Conservation (phyloP, 768 basidiomycete genomes). For the Suillus plorans region DNA sequence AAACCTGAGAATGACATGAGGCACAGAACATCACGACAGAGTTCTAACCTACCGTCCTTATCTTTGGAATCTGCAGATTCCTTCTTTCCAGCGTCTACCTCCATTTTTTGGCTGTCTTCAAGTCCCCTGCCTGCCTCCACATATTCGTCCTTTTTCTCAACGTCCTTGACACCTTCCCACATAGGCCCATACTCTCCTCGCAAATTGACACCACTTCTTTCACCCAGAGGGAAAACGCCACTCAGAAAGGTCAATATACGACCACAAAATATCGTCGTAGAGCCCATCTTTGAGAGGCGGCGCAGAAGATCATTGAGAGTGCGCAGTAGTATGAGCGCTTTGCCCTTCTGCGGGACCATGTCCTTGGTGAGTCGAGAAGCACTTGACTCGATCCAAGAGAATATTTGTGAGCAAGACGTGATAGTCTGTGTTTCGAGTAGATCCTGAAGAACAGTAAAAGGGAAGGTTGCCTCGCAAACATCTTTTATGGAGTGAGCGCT, state of each 20-base stretch:
- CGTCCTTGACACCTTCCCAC: conserved; percentile 66
- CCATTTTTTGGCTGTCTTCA: conserved; percentile 53
- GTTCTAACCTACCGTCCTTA: conserved; percentile 54
- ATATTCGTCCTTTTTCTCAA: conserved; percentile 34
- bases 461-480: conserved; percentile 74
- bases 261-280: conserved; percentile 85
- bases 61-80: conserved; percentile 35
- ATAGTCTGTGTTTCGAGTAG: conserved; percentile 86
- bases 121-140: conserved; percentile 30
- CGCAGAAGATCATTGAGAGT: conserved; percentile 86
- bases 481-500: conserved; percentile 40
- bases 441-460: conserved; percentile 75
- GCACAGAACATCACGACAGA: not conserved
- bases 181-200: conserved; percentile 82
- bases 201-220: conserved; percentile 89
- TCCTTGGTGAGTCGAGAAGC: conserved; percentile 68
- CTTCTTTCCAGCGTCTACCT: conserved; percentile 53
- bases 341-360: conserved; percentile 85
- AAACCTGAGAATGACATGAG: conserved; percentile 50
- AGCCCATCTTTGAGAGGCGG: conserved; percentile 82
- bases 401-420: conserved; percentile 79
- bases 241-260: conserved; percentile 87
- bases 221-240: conserved; percentile 82
- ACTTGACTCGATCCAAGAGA: conserved; percentile 83
- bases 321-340: conserved; percentile 80